These are phyloP conservation scores for Eucalyptus polybractea DNA, from an alignment of 345 rosid genomes.

Conservation along the genomic window DNA sequence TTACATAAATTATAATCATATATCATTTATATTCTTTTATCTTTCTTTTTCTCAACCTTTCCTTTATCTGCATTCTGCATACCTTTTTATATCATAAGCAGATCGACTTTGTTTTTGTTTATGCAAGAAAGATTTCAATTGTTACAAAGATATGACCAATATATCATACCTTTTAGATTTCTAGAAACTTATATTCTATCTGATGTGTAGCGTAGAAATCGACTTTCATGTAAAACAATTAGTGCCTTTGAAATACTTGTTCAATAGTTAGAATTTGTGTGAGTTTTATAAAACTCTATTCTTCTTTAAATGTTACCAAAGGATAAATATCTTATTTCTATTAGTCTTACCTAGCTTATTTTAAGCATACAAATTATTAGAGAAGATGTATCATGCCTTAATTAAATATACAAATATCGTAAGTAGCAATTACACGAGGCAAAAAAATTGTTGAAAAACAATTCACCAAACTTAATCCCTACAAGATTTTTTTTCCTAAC, in stretches of 20 bases:
- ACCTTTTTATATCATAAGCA: neutral
- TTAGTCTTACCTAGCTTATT: neutral
- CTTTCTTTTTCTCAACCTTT: neutral
- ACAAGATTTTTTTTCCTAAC: neutral
- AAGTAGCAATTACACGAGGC: neutral
- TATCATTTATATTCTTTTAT: too few relatives aligned
- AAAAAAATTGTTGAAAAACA: neutral
- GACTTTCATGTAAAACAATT: neutral
- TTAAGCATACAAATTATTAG: neutral
- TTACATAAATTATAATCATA: neutral
- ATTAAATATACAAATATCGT: neutral
- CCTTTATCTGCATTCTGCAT: neutral
- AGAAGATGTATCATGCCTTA: neutral
- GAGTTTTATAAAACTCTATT: neutral
- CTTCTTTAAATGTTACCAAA: neutral
- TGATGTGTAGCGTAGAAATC: neutral
- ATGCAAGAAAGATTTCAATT: neutral
- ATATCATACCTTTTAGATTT: neutral
- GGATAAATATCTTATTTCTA: neutral
- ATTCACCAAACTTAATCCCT: neutral
- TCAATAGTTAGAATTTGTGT: neutral
- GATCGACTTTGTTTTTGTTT: neutral
- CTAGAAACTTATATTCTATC: too few relatives aligned
- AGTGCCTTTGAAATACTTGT: neutral
- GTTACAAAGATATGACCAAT: neutral